Conservation (phyloP, 305 asterid species). For the Fraxinus dipetala region DNA sequence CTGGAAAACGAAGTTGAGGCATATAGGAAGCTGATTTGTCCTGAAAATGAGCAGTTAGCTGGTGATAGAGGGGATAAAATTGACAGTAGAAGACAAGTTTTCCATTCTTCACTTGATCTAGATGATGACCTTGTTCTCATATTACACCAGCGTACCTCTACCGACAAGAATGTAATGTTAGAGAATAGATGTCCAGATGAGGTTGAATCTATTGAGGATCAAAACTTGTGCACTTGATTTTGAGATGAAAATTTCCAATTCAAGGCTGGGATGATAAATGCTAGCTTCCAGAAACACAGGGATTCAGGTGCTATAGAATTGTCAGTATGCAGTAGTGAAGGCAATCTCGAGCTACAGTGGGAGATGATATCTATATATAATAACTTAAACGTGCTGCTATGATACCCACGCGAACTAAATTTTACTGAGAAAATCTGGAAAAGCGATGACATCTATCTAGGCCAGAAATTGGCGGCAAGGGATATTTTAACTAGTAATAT, state of each 20-base stretch:
- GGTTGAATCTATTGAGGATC: constrained; percentile 1
- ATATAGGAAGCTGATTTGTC: constrained; percentile 42
- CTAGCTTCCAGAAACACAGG: constrained; percentile 12
- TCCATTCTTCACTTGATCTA: constrained; percentile 29
- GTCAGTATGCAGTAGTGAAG: constrained; percentile 3
- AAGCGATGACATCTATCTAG: background rate
- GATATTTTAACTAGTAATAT: constrained; percentile 3
- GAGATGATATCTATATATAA: constrained; percentile 26
- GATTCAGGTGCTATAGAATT: background rate
- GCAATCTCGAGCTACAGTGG: constrained; percentile 24
- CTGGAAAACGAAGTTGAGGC: constrained; percentile 76
- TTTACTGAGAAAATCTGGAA: constrained; percentile 12
- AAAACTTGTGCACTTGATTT: constrained; percentile 11
- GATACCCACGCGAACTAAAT: constrained; percentile 2
- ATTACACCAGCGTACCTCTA: constrained; percentile 34
- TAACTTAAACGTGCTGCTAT: background rate
- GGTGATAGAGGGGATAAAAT: constrained; percentile 19
- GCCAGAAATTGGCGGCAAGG: background rate
- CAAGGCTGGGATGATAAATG: constrained; percentile 22
- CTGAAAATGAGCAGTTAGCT: constrained; percentile 34
- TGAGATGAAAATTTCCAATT: constrained; percentile 15
- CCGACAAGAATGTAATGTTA: constrained; percentile 30
- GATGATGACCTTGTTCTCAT: constrained; percentile 40
- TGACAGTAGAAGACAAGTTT: constrained; percentile 11
- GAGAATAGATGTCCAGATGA: constrained; percentile 19